phyloP scores from a whole-genome alignment of 2,329 filamentous ascomycete species.

The Trichoderma sp. region DNA sequence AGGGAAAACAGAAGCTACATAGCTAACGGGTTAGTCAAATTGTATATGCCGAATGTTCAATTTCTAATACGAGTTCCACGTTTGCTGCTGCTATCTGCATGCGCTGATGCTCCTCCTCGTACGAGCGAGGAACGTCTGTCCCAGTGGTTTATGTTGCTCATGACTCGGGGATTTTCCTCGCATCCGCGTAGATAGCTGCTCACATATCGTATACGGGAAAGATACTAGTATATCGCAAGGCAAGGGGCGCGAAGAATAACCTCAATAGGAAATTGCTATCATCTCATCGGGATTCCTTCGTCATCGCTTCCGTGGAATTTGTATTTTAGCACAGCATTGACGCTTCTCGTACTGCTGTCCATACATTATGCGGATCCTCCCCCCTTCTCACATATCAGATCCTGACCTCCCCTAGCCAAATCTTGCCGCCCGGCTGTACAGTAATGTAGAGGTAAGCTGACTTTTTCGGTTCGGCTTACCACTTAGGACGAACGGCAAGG shows the following conservation, averaged over 20 bases:
- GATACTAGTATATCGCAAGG: not conserved
- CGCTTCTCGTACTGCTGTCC: not conserved
- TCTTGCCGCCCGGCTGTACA: not conserved
- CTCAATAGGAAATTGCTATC: not conserved
- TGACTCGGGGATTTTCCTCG: not conserved
- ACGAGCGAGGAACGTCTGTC: not conserved
- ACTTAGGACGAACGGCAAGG: not conserved
- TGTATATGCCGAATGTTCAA: not conserved
- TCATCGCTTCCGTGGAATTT: not conserved
- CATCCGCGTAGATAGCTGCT: not conserved
- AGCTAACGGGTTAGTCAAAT: not conserved
- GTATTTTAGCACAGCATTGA: not conserved
- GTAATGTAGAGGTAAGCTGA: slow-evolving; percentile 15
- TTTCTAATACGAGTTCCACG: not conserved
- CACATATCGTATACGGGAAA: not conserved
- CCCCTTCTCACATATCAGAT: not conserved
- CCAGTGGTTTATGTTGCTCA: not conserved
- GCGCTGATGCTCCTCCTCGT: not conserved
- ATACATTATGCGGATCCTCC: not conserved
- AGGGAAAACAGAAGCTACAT: not conserved
- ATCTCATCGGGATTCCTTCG: not conserved
- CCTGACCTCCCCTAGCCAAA: not conserved
- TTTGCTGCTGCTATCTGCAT: not conserved
- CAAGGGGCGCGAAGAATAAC: not conserved
- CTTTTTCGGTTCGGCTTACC: not conserved